Evolutionary conservation across 2,329 filamentous ascomycete species (phyloP).

Genomic region (Fusarium hainanense): DNA sequence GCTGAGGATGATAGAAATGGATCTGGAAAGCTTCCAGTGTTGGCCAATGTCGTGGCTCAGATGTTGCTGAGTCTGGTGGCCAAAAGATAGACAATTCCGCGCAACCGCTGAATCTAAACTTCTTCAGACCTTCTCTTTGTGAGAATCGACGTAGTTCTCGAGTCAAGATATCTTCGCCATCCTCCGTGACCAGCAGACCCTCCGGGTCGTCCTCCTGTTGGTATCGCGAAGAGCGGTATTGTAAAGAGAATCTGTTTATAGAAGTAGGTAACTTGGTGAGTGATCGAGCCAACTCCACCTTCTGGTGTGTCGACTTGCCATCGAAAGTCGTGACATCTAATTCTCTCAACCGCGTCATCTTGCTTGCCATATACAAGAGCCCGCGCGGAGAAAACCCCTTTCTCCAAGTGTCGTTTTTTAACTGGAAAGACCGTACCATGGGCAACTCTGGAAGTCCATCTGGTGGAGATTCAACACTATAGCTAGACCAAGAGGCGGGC

Average conservation of each 20-base stretch:
- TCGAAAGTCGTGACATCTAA: accelerated
- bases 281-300: not conserved
- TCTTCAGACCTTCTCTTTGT: not conserved
- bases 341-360: not conserved
- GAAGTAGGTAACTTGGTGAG: not conserved
- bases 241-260: not conserved
- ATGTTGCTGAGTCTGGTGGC: not conserved
- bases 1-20: not conserved
- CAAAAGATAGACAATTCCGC: constrained; percentile 7
- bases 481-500: too few species aligned
- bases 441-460: constrained; percentile 6
- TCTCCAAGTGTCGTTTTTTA: accelerated
- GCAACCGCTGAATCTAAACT: not conserved
- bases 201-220: not conserved
- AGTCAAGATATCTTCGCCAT: not conserved
- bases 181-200: not conserved
- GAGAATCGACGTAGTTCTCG: not conserved
- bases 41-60: not conserved
- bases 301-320: not conserved
- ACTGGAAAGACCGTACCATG: not conserved
- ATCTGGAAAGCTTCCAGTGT: constrained; percentile 2
- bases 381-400: not conserved
- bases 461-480: not conserved
- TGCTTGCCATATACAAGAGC: constrained; percentile 2
- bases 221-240: not conserved